Percentiles rank a stretch among this genome's conserved stretches.
These are phyloP conservation scores for Blastobotrys mokoenaii DNA, from an alignment of 805 yeast genomes.

Conservation along the genomic window DNA sequence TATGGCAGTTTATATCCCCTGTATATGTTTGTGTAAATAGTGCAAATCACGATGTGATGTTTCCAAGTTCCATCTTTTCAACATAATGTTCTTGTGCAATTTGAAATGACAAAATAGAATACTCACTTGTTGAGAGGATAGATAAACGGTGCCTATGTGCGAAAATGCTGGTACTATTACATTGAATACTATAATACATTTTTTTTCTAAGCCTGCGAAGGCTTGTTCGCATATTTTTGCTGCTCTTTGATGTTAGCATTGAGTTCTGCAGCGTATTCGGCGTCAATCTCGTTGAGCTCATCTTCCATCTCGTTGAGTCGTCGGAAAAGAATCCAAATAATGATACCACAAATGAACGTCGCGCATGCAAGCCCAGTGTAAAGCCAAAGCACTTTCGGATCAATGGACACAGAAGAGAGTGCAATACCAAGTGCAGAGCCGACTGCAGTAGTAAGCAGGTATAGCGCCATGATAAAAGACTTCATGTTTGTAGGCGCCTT, in stretches of 20 bases:
- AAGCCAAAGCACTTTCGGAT: conserved; percentile 66
- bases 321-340: conserved; percentile 54
- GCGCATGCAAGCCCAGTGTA: conserved; percentile 56
- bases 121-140: no score
- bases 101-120: neutral
- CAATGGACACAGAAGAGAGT: conserved; percentile 52
- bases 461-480: conserved; percentile 51
- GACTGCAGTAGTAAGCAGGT: conserved; percentile 63
- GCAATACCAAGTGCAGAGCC: conserved; percentile 75
- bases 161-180: neutral
- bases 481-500: conserved; percentile 69
- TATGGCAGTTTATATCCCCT: neutral
- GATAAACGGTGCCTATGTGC: no score
- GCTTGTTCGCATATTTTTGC: neutral
- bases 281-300: conserved; percentile 46
- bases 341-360: conserved; percentile 48
- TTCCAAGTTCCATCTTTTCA: neutral
- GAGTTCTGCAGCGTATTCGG: conserved; percentile 23
- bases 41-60: neutral
- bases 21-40: neutral
- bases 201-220: neutral
- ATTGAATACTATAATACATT: neutral
- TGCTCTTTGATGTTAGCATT: conserved; percentile 18
- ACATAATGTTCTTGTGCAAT: neutral
- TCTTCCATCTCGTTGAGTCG: conserved; percentile 50